Evolutionary conservation across 495 filamentous ascomycete species (phyloP), one percentile per base, ranked within the genome.

Genomic region (Aspergillus campestris): DNA sequence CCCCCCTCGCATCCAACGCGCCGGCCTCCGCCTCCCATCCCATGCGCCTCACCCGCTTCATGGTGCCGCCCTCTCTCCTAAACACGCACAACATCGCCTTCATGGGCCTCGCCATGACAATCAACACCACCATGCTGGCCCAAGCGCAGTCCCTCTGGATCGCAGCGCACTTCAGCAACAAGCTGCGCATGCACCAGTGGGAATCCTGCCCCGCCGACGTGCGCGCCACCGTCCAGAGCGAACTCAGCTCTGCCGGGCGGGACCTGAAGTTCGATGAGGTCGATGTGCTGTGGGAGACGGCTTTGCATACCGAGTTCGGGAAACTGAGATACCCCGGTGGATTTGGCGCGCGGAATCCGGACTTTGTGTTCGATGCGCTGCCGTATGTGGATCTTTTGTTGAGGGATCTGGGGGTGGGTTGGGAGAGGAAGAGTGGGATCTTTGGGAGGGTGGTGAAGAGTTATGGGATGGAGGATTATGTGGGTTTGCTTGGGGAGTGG

Each of bases 321-420:
- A 74, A 74, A 48, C 85, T 80, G 77, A 66, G 86, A 7, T 84
- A 81, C 51, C 81, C 81, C 0, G 72, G 68, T 3, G 85, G 84
- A 2, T 79, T 75, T 44, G 84, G 83, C 0, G 61, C 61, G 14
- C 71, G 76, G 45, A 79, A 78, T 47, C 82, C 83, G 0, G 84
- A 87, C 53, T 78, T 87, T 45, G 80, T 84, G 39, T 89, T 88
- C 55, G 86, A 92, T 59, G 75, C 72, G 2, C 50, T 89, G 35
- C 82, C 87, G n/a, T 94, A 90, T 55, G 57, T 89, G 3, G 87
- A 91, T 62, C 49, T 87, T 50, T 50, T 90, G 62, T 55, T 87
- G 42, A 55, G 62, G 1, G 86, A 91, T 55, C 45, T 92, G 40
- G 85, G 85, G 9, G 55, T 84, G 27, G 34, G 57, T 6, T 40